Percentiles rank a stretch among this genome's conserved stretches.
These are phyloP conservation scores for Fusarium miscanthi DNA, from an alignment of 2,329 filamentous ascomycete genomes.

Conservation along the genomic window DNA sequence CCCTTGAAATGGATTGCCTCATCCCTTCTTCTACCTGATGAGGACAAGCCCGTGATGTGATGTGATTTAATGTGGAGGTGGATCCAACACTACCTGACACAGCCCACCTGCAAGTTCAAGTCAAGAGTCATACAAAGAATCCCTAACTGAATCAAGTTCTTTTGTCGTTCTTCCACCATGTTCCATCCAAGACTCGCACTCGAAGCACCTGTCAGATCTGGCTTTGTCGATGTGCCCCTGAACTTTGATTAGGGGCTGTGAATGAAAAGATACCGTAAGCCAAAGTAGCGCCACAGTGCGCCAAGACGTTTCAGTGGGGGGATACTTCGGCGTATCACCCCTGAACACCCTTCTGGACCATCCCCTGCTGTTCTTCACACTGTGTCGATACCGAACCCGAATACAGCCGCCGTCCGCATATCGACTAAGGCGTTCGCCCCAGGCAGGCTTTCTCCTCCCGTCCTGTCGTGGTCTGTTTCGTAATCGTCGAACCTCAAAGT, in stretches of 20 bases:
- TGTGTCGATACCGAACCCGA: conserved; percentile 30
- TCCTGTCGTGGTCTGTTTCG: conserved; percentile 11
- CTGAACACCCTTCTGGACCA: background rate
- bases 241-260: background rate
- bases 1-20: conserved; percentile 33
- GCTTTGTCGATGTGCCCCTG: background rate
- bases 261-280: background rate
- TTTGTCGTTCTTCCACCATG: conserved; percentile 18
- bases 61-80: conserved; percentile 32
- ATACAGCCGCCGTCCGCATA: conserved; percentile 16
- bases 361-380: conserved; percentile 17
- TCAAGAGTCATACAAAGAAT: conserved; percentile 9
- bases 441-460: conserved; percentile 25
- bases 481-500: conserved; percentile 27
- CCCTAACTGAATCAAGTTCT: background rate
- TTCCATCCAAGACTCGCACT: background rate
- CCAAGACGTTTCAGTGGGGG: background rate
- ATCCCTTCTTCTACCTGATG: conserved; percentile 21
- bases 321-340: background rate
- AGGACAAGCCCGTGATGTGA: conserved; percentile 35
- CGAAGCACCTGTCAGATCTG: background rate
- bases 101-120: conserved; percentile 24
- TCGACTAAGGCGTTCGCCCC: conserved; percentile 11
- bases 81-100: conserved; percentile 28
- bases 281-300: conserved; percentile 25